Evolutionary conservation across 495 filamentous ascomycete genomes (phyloP), one percentile per base, ranked within the genome.

Genomic region (Aspergillus heteromorphus): DNA sequence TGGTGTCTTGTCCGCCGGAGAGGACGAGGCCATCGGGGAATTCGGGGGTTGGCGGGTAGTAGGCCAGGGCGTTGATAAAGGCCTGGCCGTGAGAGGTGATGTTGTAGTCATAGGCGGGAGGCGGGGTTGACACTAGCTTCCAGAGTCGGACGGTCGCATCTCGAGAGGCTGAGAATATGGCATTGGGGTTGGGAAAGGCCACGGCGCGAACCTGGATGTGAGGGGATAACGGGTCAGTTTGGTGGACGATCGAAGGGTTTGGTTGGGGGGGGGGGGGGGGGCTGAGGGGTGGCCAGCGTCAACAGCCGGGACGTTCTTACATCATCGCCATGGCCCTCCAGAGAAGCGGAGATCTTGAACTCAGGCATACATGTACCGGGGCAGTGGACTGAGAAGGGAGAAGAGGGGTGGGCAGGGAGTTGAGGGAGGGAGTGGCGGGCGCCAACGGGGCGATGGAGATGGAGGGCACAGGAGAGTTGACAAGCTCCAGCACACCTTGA

Each of bases 131-230:
- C 40, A 83, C 75, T 36, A 80, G 75, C 59, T 84, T 89, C 95
- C 95, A 99, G 42, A 89, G 67, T 30, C 91, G 85, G 36, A 96
- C 92, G 3, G 91, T 96, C 51, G 83, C 83, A 78, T 97, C 95
- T 69, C 95, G 81, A 50, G 92, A 96, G 18, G 89, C 88, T 11
- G 93, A 95, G 53, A 95, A 68, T 27, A 96, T 73, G 45, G 83
- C 71, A 57, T 87, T 83, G 52, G 87, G 74, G 43, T 77, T 74
- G 14, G 92, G 89, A 65, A 93, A 97, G 65, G 74, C 76, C 58
- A 99, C 89, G 57, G 82, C 84, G 57, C 93, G 90, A 65, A 99
- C 93, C 93, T 98, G 61, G 2, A 49, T 23, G 18, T 27, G 60
- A 53, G 27, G 48, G 45, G 14, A 49, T 52, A 54, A 51, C 27